Evolutionary conservation across 192 early-diverging fungal genomes (phyloP).

Genomic region (Glomus cerebriforme): DNA sequence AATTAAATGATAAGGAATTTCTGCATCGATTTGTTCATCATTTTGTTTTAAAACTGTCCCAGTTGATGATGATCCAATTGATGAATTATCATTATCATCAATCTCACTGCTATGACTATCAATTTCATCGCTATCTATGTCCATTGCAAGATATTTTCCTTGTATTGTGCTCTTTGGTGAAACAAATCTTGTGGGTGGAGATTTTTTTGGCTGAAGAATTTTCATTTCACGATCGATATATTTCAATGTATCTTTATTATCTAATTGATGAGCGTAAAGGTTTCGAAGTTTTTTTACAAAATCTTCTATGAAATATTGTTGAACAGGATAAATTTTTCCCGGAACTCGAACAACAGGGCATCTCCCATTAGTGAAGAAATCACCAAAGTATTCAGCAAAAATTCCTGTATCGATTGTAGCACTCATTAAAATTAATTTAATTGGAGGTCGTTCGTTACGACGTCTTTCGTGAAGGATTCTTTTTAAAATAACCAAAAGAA

Average conservation of each 20-base stretch:
- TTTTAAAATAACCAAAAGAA: conserved; percentile 46
- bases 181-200: conserved; percentile 23
- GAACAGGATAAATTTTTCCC: conserved; percentile 61
- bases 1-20: conserved; percentile 45
- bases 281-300: conserved; percentile 35
- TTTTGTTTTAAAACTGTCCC: conserved; percentile 41
- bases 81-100: conserved; percentile 36
- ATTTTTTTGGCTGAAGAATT: conserved; percentile 33
- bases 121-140: conserved; percentile 21
- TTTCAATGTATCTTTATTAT: conserved; percentile 40
- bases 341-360: conserved; percentile 63
- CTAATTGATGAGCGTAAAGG: conserved; percentile 36
- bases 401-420: conserved; percentile 54
- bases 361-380: conserved; percentile 43
- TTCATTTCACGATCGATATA: conserved; percentile 49
- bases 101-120: conserved; percentile 37
- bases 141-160: background rate
- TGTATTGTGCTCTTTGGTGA: background rate
- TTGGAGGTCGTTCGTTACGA: conserved; percentile 38
- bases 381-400: conserved; percentile 53
- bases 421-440: conserved; percentile 56
- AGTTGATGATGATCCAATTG: conserved; percentile 23
- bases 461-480: conserved; percentile 51
- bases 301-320: conserved; percentile 63
- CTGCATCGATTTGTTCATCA: conserved; percentile 44